A percentile compares a stretch with the other conserved stretches of the same genome.
These are phyloP conservation scores for Coprinopsis cinerea DNA, from an alignment of 768 basidiomycete genomes.

Conservation along the genomic window DNA sequence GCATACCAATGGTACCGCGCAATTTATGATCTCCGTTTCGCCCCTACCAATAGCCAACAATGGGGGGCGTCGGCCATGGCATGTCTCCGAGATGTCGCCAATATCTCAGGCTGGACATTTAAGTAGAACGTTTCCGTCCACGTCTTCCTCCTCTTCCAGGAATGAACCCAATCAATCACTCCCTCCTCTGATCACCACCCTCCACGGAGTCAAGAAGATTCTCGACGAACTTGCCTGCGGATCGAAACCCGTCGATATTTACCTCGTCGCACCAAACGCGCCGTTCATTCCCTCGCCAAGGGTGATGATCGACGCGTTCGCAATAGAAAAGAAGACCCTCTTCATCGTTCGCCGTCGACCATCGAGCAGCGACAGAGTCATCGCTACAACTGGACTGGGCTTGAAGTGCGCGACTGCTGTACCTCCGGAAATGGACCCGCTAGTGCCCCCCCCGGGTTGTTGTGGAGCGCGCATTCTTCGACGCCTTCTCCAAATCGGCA, in stretches of 20 bases:
- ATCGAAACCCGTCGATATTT: not conserved
- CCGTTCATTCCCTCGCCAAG: conserved; percentile 2
- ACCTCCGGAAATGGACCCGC: not conserved
- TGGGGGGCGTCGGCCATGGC: conserved; percentile 8
- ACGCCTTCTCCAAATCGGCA: conserved; percentile 8
- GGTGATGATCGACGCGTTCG: conserved; percentile 7
- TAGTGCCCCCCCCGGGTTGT: conserved; percentile 4
- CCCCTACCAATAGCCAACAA: conserved; percentile 3
- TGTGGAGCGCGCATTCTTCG: conserved; percentile 6
- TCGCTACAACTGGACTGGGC: conserved; percentile 7
- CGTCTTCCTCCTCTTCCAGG: no score
- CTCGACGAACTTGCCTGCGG: not conserved
- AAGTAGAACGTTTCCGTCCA: no score
- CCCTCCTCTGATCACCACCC: conserved; percentile 3
- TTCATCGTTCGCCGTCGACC: conserved; percentile 4
- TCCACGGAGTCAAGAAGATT: conserved; percentile 4
- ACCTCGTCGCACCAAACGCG: conserved; percentile 3
- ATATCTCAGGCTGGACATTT: conserved; percentile 10
- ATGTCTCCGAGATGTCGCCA: conserved; percentile 6
- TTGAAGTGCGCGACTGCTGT: not conserved
- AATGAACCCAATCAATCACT: conserved; percentile 1
- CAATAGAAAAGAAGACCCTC: conserved; percentile 2
- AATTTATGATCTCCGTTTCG: not conserved
- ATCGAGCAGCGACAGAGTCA: not conserved
- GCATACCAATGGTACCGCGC: conserved; percentile 1